phyloP scores from a whole-genome alignment of 805 yeast genomes.

The Lachancea kluyveri region DNA sequence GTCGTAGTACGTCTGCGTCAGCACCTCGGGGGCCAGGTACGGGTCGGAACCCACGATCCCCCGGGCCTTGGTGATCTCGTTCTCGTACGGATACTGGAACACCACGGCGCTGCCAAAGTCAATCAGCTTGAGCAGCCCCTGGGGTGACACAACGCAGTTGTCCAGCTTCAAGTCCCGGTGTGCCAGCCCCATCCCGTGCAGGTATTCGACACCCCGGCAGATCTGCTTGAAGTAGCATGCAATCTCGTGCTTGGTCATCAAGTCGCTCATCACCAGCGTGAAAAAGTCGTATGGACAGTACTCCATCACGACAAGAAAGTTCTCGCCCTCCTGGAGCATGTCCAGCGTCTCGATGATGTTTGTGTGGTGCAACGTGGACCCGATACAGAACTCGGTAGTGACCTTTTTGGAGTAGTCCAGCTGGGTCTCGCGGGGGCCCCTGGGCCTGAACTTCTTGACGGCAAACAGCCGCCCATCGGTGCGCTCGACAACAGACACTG shows the following conservation, averaged over 20 bases:
- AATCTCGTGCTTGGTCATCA: slow-evolving; percentile 64
- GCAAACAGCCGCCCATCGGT: slow-evolving; percentile 65
- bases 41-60: slow-evolving; percentile 97
- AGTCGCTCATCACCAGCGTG: slow-evolving; percentile 85
- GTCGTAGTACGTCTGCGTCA: slow-evolving; percentile 53
- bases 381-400: slow-evolving; percentile 74
- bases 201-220: slow-evolving; percentile 62
- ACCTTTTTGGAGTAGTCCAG: slow-evolving; percentile 73
- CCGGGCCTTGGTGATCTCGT: slow-evolving; percentile 54
- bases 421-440: slow-evolving; percentile 45
- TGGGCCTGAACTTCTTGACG: slow-evolving; percentile 76
- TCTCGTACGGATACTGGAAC: slow-evolving; percentile 59
- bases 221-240: slow-evolving; percentile 82
- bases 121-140: slow-evolving; percentile 77
- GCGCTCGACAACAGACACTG: slow-evolving; percentile 72
- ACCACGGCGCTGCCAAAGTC: slow-evolving; percentile 93
- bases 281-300: slow-evolving; percentile 89
- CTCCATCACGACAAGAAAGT: slow-evolving; percentile 80
- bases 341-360: slow-evolving; percentile 80
- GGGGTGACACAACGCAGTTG: slow-evolving; percentile 75
- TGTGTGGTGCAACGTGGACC: slow-evolving; percentile 69
- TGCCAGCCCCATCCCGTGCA: slow-evolving; percentile 80
- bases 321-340: slow-evolving; percentile 59
- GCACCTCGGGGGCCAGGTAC: slow-evolving; percentile 88
- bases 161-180: slow-evolving; percentile 91